Conservation (phyloP, 2,329 filamentous ascomycete species). For the Ceratocystis huliohia region DNA sequence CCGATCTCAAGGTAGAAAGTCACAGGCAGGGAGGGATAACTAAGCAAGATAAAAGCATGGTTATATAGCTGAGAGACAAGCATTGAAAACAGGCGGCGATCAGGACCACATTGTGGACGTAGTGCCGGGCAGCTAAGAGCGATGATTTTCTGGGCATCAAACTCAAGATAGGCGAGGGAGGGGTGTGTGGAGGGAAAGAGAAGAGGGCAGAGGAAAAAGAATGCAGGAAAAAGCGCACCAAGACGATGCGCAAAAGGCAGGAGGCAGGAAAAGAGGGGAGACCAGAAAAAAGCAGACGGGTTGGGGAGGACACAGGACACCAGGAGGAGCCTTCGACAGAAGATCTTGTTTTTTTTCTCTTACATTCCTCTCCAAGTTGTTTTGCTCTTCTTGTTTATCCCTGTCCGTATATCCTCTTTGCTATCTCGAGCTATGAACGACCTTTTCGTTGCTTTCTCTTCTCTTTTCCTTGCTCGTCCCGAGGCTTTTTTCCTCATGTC, state of each 20-base stretch:
- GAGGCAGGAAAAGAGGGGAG: not conserved
- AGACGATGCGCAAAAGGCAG: not conserved
- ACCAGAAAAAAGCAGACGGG: not conserved
- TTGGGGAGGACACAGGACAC: not conserved
- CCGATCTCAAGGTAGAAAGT: not conserved
- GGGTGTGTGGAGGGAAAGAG: not conserved
- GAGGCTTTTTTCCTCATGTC: no score
- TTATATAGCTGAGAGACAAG: conserved; percentile 2
- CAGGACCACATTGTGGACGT: not conserved
- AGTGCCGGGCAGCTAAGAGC: not conserved
- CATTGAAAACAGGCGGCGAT: not conserved
- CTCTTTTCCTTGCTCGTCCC: no score
- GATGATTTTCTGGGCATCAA: not conserved
- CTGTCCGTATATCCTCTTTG: not conserved
- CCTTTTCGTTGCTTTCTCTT: no score
- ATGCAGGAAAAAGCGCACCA: not conserved
- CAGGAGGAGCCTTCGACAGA: conserved; percentile 1
- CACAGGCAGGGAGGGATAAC: not conserved
- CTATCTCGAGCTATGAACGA: no score
- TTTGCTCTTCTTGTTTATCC: not conserved
- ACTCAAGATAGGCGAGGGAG: not conserved
- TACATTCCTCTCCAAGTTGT: not conserved
- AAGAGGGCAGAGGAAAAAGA: not conserved
- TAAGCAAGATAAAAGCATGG: not conserved
- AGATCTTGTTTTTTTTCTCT: not conserved